These are phyloP conservation scores for Corchorus olitorius DNA, from an alignment of 345 rosid species.

Conservation along the genomic window DNA sequence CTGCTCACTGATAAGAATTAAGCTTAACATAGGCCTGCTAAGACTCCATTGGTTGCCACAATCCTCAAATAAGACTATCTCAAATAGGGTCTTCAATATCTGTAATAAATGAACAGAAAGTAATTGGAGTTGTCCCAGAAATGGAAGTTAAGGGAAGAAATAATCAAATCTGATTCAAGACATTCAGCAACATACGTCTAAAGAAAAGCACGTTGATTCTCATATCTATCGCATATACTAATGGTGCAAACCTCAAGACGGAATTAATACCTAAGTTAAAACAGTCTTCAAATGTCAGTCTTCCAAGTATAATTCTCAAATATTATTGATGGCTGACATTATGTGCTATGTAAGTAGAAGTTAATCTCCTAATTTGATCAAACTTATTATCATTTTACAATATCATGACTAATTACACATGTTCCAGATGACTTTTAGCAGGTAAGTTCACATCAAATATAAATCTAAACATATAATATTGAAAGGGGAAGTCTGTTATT, in stretches of 20 bases:
- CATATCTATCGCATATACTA: neutral
- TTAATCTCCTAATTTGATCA: neutral
- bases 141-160: neutral
- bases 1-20: conserved; percentile 90
- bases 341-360: neutral
- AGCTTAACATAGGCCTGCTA: conserved; percentile 96
- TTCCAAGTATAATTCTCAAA: neutral
- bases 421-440: neutral
- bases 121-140: neutral
- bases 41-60: conserved; percentile 99
- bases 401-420: neutral
- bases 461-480: neutral
- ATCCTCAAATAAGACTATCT: conserved; percentile 92
- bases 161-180: neutral
- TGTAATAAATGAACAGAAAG: conserved; percentile 32
- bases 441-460: neutral
- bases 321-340: neutral
- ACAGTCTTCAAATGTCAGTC: neutral
- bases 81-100: conserved; percentile 93
- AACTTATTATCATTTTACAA: neutral
- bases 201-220: neutral
- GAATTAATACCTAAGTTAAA: neutral
- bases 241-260: neutral
- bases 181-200: neutral
- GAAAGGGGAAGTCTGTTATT: neutral